Base-by-base conservation (phyloP, 2,329 filamentous ascomycete species). In the Aureobasidium uvarum region DNA sequence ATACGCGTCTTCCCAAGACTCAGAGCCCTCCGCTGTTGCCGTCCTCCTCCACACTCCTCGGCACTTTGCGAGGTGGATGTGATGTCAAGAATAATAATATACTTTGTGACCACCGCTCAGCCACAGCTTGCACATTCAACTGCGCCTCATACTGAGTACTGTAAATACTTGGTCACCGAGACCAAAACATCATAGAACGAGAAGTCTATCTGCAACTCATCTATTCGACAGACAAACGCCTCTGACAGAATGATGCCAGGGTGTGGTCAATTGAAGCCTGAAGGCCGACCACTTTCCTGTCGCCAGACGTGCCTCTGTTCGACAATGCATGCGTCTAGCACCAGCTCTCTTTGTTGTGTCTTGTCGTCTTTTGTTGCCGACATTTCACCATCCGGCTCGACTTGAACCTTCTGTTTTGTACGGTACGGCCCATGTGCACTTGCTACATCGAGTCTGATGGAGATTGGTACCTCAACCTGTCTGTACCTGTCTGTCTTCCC, bases 61-160 rank as follows among this genome's bases (percentile, higher is more conserved):
- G 54, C 54, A 55, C 52, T 18, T 55, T 55, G 20, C 33, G 52
- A 41, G 7, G 16, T 55, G 52, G 52, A 55, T 13, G 38, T 58
- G 23, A 58, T 45, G 38, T 28, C 54, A 28, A 58, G 39, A 58
- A 58, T 58, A n/a, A 58, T 39, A 58, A 45, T 58, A 58, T 58
- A 58, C 54, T 58, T 58, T 58, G 54, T 23, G 54, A 45, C 54
- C 38, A 45, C 20, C 23, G 14, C 39, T 58, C 54, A 58, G 54
- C 54, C 54, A 58, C 54, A 58, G 28, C 54, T n/a, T 58, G 23
- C 50, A 36, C 14, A 28, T 39, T 39, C 7, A 13, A 55, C 52
- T 55, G 52, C 52, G 52, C 33, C 52, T 41, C 52, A 39, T 25
- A 13, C n/a, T 41, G 36, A 41, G 23, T 11, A 23, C n/a, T 36